Conservation (phyloP, 2,329 filamentous ascomycete species). For the Penicillium crustosum region DNA sequence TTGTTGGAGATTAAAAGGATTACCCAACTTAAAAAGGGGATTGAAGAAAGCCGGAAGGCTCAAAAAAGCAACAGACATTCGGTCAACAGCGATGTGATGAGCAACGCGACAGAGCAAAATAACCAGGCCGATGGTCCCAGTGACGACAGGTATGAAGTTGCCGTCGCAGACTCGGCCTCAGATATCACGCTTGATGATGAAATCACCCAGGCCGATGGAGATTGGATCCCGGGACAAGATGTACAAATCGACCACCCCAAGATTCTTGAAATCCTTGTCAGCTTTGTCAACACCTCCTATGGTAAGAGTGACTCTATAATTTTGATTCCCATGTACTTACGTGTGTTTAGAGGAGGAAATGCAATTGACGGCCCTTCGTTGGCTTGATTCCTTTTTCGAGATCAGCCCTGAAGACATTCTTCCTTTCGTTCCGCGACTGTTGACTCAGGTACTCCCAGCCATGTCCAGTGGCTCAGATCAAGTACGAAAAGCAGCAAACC, state of each 20-base stretch:
- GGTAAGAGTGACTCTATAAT: constrained; percentile 51
- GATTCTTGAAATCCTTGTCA: constrained; percentile 87
- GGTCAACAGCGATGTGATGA: constrained; percentile 67
- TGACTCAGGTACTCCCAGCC: constrained; percentile 88
- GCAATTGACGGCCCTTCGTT: constrained; percentile 83
- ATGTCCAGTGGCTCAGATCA: constrained; percentile 90
- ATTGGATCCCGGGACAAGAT: constrained; percentile 97
- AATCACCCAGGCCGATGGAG: constrained; percentile 69
- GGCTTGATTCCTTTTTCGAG: constrained; percentile 95
- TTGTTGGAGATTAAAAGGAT: constrained; percentile 93
- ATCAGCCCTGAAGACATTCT: constrained; percentile 97
- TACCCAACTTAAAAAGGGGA: constrained; percentile 84
- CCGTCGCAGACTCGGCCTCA: constrained; percentile 50
- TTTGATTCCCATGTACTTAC: constrained; percentile 27
- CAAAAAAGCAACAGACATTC: constrained; percentile 69
- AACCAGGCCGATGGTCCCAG: constrained; percentile 33
- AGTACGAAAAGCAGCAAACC: constrained; percentile 81
- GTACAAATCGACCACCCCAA: constrained; percentile 90
- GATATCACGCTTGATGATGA: constrained; percentile 53
- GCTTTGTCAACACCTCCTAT: constrained; percentile 78
- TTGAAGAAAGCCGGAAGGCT: constrained; percentile 77
- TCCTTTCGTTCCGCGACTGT: constrained; percentile 86
- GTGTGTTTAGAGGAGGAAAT: constrained; percentile 76
- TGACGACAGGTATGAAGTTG: constrained; percentile 55
- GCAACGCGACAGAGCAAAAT: constrained; percentile 53